Evolutionary conservation across 2,329 filamentous ascomycete genomes (phyloP).

Genomic region (Lachnellula arida): DNA sequence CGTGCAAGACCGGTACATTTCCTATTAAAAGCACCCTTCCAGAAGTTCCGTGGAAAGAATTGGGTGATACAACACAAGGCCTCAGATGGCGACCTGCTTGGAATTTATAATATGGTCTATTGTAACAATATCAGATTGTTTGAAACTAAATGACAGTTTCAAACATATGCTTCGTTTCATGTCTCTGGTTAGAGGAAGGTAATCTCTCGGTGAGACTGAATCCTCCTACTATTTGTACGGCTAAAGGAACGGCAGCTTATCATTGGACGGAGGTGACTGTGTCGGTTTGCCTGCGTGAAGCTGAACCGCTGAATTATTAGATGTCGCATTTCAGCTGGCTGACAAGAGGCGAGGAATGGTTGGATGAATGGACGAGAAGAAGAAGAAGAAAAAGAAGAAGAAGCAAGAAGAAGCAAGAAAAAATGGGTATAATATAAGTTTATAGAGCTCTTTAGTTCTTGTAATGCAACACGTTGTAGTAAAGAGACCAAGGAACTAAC

Average conservation of each 20-base stretch:
- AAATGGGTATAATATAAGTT: background rate
- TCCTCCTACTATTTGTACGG: background rate
- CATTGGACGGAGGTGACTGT: background rate
- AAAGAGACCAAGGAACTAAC: too few species aligned
- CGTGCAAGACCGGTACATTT: too few species aligned
- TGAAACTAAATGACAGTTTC: too few species aligned
- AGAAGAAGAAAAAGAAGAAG: background rate
- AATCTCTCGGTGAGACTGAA: background rate
- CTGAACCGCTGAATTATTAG: background rate
- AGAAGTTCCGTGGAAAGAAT: too few species aligned
- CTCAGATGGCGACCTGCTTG: too few species aligned
- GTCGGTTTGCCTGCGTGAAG: too few species aligned
- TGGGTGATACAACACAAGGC: too few species aligned
- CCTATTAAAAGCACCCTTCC: too few species aligned
- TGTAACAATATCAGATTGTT: too few species aligned
- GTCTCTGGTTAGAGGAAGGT: background rate
- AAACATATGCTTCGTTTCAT: background rate
- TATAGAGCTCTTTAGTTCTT: too few species aligned
- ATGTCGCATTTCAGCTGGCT: background rate
- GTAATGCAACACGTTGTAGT: too few species aligned
- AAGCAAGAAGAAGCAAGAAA: background rate
- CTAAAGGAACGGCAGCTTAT: background rate
- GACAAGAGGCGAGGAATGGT: background rate
- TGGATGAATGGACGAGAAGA: background rate
- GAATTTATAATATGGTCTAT: too few species aligned